Evolutionary conservation across 495 filamentous ascomycete species (phyloP).

Genomic region (Aspergillus avenaceus): DNA sequence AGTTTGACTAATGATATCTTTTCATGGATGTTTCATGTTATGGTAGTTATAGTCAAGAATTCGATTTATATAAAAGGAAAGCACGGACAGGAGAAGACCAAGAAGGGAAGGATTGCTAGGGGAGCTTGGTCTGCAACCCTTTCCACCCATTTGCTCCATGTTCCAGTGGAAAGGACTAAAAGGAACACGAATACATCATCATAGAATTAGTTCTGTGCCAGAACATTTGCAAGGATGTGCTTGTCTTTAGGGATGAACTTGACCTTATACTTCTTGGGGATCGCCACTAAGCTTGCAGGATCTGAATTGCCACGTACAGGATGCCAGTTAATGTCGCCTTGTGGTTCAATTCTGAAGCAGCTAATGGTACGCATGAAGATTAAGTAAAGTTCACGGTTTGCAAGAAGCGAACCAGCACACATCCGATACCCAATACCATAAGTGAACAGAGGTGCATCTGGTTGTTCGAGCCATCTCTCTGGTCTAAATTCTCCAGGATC

Average conservation of each 20-base stretch:
- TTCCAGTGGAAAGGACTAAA: too few species aligned
- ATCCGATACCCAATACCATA: constrained; percentile 63
- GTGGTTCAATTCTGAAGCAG: constrained; percentile 52
- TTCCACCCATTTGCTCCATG: too few species aligned
- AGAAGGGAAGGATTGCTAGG: too few species aligned
- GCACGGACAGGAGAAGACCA: too few species aligned
- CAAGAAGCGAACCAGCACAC: constrained; percentile 60
- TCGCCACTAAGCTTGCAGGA: constrained; percentile 54
- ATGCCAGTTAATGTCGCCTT: constrained; percentile 47
- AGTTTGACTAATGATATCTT: too few species aligned
- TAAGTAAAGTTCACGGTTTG: constrained; percentile 62
- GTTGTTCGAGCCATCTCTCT: constrained; percentile 59
- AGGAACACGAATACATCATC: not conserved
- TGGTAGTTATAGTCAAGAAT: too few species aligned
- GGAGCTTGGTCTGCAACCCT: too few species aligned
- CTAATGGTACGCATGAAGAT: constrained; percentile 59
- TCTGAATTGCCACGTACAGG: constrained; percentile 53
- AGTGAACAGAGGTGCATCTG: constrained; percentile 57
- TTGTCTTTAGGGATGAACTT: constrained; percentile 51
- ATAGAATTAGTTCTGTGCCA: constrained; percentile 10
- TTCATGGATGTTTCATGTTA: too few species aligned
- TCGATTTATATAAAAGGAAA: too few species aligned
- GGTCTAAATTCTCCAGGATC: constrained; percentile 58
- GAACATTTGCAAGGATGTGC: constrained; percentile 27
- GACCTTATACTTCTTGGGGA: constrained; percentile 52